Base-by-base conservation (phyloP, 208 protist genomes). In the Porcisia deanei region DNA sequence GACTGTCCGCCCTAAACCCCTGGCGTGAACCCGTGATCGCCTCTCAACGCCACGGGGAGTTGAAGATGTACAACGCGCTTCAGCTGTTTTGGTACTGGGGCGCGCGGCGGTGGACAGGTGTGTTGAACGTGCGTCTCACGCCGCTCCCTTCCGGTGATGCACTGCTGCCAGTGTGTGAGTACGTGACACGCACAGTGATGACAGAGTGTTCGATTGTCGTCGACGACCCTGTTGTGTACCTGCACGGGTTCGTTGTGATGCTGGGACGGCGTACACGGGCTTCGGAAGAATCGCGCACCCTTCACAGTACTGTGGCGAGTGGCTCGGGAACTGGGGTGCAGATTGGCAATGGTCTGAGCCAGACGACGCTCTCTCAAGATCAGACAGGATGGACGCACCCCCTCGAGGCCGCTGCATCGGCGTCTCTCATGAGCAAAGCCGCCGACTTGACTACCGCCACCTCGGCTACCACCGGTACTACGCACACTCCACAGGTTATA, bases 1-100 rank as follows among this genome's bases (percentile, higher is more conserved):
- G 3, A 45, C 22, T 30, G n/a, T 22, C 1, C 55, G 34, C 16
- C 49, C 12, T 18, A 4, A 30, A 45, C 57, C 58, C 34, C 57
- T 43, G 41, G 18, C n/a, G 22, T 6, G 58, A 54, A 0, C 71
- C 55, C 0, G 71, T 69, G 3, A 39, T 81, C 7, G 77, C 77
- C 30, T 69, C 69, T 58, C 73, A 75, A 34, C 73, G 49, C n/a
- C 25, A 30, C 20, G 71, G 77, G 1, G 52, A 70, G 8, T 45
- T 81, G 8, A 64, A 81, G 57, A 14, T 81, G 25, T 81, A 61
- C 65, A 76, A 81, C 71, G 57, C 58, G 8, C 57, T 81, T 49
- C 77, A 81, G 65, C 60, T 70, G 34, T 81, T 76, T 58, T 81
- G 77, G 77, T 81, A 81, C 71, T 81, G 77, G 77, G 77, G 77